phyloP scores from a whole-genome alignment of 2,329 filamentous ascomycete genomes.

The Calonectria multiphialidica region DNA sequence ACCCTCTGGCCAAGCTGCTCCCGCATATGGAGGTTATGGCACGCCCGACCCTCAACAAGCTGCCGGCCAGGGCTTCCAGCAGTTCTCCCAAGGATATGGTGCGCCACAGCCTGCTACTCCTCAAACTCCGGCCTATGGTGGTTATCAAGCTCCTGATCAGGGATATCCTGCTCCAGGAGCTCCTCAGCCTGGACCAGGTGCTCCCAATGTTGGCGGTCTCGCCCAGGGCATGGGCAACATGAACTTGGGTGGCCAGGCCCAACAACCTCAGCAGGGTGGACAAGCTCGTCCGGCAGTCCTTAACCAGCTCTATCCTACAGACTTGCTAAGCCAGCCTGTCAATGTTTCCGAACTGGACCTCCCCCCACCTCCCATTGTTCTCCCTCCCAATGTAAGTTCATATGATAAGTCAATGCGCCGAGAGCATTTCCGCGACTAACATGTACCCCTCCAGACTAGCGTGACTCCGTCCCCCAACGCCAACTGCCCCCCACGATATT shows the following conservation, averaged over 20 bases:
- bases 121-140: constrained; percentile 58
- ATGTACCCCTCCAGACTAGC: constrained; percentile 71
- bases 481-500: constrained; percentile 93
- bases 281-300: constrained; percentile 64
- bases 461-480: constrained; percentile 91
- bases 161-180: constrained; percentile 71
- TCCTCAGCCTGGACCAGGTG: constrained; percentile 44
- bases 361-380: constrained; percentile 88
- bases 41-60: constrained; percentile 60
- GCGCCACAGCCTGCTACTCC: constrained; percentile 54
- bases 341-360: constrained; percentile 93
- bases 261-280: constrained; percentile 56
- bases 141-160: constrained; percentile 76
- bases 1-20: constrained; percentile 55
- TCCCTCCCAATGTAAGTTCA: constrained; percentile 87
- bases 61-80: constrained; percentile 55
- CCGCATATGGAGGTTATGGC: constrained; percentile 72
- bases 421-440: constrained; percentile 51
- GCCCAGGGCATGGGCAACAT: constrained; percentile 90
- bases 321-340: constrained; percentile 92
- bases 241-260: constrained; percentile 71
- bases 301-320: constrained; percentile 93
- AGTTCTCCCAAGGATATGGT: constrained; percentile 58
- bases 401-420: background rate
- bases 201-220: constrained; percentile 74